Conservation (phyloP, 805 yeast species). For the Schizosaccharomyces osmophilus region DNA sequence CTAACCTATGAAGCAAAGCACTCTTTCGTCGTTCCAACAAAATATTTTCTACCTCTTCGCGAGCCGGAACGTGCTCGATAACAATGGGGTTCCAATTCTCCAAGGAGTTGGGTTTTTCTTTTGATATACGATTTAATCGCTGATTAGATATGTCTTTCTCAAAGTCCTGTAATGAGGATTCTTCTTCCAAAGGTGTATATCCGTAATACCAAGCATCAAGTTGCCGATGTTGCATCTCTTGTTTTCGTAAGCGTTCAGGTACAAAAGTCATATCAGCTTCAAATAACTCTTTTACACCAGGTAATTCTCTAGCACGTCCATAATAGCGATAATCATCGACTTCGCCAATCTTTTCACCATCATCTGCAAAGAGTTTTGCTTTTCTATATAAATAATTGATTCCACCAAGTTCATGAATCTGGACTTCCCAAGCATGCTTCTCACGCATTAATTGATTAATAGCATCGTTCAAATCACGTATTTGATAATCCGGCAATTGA, state of each 20-base stretch:
- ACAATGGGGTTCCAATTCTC: background rate
- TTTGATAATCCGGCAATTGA: slow-evolving; percentile 29
- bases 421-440: slow-evolving; percentile 54
- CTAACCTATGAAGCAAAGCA: background rate
- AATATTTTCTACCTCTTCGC: slow-evolving; percentile 10
- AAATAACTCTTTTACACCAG: slow-evolving; percentile 36
- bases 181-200: slow-evolving; percentile 5
- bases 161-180: background rate
- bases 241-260: slow-evolving; percentile 2
- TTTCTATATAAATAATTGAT: slow-evolving; percentile 23
- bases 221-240: slow-evolving; percentile 2
- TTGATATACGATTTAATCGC: background rate
- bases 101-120: background rate
- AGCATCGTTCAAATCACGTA: slow-evolving; percentile 52
- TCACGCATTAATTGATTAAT: slow-evolving; percentile 44
- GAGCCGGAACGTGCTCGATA: slow-evolving; percentile 7
- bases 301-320: slow-evolving; percentile 62
- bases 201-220: slow-evolving; percentile 13
- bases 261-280: slow-evolving; percentile 7
- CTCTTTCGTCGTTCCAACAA: slow-evolving; percentile 9
- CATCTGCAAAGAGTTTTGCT: slow-evolving; percentile 7
- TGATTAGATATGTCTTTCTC: background rate
- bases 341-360: slow-evolving; percentile 10
- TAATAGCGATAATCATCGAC: slow-evolving; percentile 43
- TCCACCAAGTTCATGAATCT: slow-evolving; percentile 48